A percentile compares a stretch with the other conserved stretches of the same genome.
These are phyloP conservation scores for Ciborinia camelliae DNA, from an alignment of 2,329 filamentous ascomycete species.

Conservation along the genomic window DNA sequence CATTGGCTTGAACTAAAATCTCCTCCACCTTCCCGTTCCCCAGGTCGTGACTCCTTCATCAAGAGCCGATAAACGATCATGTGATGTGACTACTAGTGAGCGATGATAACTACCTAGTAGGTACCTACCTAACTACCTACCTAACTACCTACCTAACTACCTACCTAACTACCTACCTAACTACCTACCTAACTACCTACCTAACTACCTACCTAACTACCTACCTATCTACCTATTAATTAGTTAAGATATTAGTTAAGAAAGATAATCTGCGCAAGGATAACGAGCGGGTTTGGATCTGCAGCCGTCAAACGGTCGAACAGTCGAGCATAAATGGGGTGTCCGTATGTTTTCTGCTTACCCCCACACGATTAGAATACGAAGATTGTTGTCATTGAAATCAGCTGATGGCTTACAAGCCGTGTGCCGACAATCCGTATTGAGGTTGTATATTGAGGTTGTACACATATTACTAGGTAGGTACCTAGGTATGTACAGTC, in stretches of 20 bases:
- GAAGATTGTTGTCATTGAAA: no score
- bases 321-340: not conserved
- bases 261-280: slow-evolving; percentile 1
- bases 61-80: not conserved
- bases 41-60: not conserved
- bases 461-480: not conserved
- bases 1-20: not conserved
- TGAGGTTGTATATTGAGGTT: not conserved
- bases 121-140: no score
- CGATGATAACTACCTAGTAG: no score
- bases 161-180: no score
- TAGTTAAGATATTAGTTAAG: no score
- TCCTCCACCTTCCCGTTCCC: not conserved
- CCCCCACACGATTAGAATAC: not conserved
- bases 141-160: no score
- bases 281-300: not conserved
- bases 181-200: no score
- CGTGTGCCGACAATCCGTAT: not conserved
- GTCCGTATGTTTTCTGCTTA: not conserved
- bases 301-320: not conserved
- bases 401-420: slow-evolving; percentile 4
- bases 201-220: no score
- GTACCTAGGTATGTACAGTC: no score
- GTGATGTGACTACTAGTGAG: no score
- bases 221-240: no score